Base-by-base conservation (phyloP, 129 eudicot species). In the Mikania micrantha region DNA sequence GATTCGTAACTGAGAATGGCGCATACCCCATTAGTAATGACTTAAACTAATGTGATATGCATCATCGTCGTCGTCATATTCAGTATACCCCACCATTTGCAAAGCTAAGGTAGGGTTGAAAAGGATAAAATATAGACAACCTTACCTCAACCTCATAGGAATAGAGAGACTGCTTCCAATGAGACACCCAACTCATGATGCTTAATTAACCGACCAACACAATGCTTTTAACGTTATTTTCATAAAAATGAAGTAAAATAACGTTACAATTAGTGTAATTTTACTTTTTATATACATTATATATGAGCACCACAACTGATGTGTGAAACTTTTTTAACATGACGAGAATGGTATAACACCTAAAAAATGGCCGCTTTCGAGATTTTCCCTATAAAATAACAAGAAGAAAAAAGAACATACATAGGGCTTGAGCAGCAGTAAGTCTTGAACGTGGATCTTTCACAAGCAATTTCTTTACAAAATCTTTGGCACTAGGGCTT, bases 401-500 rank as follows among this genome's bases (percentile, higher is more conserved):
- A 31, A 74, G 59, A 47, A 35, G 36, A 31, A 74, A 31, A 44
- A 78, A 56, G 81, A 66, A 79, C 95, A 62, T 86, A 93, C 99
- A 93, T 60, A 93, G 71, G 70, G 99, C 99, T 82, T 93, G 99
- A 35, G 99, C 95, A 52, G 99, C 96, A 61, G 99, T 93, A 56
- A 88, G 83, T 80, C 99, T 82, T 44, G 96, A 87, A 34, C 87
- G 95, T 67, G 99, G 99, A 78, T 93, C 95, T 80, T 93, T 93
- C 54, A 89, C 90, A 49, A 93, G 86, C 62, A 93, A 76, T 76
- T 93, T 93, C 85, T 85, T 89, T 36, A 93, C 86, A 63, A 93
- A 93, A 84, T 93, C 99, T 78, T 86, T 86, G 10, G 99, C 99
- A 31, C 90, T 79, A 48, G 73, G 25, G 78, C 96, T 93, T 25